phyloP scores from a whole-genome alignment of 2,329 filamentous ascomycete species.

The Periconia sp. region DNA sequence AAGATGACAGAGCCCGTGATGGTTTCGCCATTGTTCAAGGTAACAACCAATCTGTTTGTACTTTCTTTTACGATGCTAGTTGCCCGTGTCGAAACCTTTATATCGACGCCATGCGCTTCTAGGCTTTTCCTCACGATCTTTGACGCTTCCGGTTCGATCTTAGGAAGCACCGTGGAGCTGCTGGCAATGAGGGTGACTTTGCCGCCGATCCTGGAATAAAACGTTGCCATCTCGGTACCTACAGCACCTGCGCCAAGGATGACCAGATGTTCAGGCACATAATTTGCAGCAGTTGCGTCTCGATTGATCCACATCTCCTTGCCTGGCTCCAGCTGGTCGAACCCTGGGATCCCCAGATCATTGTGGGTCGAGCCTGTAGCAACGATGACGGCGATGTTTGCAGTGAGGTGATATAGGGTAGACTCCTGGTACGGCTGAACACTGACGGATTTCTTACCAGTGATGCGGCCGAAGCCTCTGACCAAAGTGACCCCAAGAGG shows the following conservation, averaged over 20 bases:
- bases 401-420: not conserved
- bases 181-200: conserved; percentile 8
- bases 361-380: conserved; percentile 4
- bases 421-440: conserved; percentile 5
- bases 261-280: conserved; percentile 10
- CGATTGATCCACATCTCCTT: conserved; percentile 6
- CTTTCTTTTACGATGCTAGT: conserved; percentile 2
- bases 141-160: conserved; percentile 6
- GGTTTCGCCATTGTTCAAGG: not conserved
- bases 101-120: conserved; percentile 3
- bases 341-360: conserved; percentile 4
- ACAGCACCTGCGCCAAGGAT: conserved; percentile 12
- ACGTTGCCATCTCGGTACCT: conserved; percentile 11
- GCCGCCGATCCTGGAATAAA: conserved; percentile 4
- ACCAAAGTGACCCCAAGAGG: not conserved
- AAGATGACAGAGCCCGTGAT: conserved; percentile 7
- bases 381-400: conserved; percentile 7
- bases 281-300: conserved; percentile 6
- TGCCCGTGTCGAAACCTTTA: conserved; percentile 1
- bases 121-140: conserved; percentile 6
- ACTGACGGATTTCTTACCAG: conserved; percentile 7
- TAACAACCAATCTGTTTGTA: not conserved
- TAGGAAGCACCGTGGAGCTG: conserved; percentile 7
- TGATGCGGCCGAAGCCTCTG: conserved; percentile 6
- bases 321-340: conserved; percentile 4